These are phyloP conservation scores for Phyllosticta citribraziliensis DNA, from an alignment of 2,329 filamentous ascomycete species.

Conservation along the genomic window DNA sequence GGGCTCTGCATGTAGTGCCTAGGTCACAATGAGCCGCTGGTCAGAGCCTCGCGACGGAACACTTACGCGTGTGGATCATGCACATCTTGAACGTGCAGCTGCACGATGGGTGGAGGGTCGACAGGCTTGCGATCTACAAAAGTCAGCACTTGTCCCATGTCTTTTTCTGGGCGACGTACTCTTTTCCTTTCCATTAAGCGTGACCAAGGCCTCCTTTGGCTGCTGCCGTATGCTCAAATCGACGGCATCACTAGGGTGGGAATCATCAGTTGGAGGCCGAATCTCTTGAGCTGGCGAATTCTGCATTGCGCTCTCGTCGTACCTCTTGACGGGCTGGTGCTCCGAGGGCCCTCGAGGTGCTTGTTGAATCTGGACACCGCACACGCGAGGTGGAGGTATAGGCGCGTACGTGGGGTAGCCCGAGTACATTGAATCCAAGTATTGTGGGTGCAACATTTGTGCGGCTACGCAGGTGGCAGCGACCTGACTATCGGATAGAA, in stretches of 20 bases:
- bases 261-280: slow-evolving; percentile 8
- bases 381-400: not conserved
- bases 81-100: slow-evolving; percentile 48
- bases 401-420: not conserved
- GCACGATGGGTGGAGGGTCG: slow-evolving; percentile 77
- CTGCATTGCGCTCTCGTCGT: slow-evolving; percentile 4
- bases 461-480: not conserved
- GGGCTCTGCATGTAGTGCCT: slow-evolving; percentile 55
- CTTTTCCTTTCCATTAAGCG: slow-evolving; percentile 62
- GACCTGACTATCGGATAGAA: not conserved
- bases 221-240: slow-evolving; percentile 54
- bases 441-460: not conserved
- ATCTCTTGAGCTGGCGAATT: slow-evolving; percentile 8
- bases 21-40: slow-evolving; percentile 14
- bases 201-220: slow-evolving; percentile 57
- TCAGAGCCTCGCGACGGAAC: not conserved
- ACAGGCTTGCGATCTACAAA: slow-evolving; percentile 70
- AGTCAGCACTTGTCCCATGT: slow-evolving; percentile 1
- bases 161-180: slow-evolving; percentile 33
- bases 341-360: not conserved
- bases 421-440: not conserved
- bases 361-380: not conserved
- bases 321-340: slow-evolving; percentile 5
- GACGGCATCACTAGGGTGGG: slow-evolving; percentile 29
- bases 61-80: slow-evolving; percentile 52